phyloP scores from a whole-genome alignment of 306 rosid genomes.

The Malus orientalis region DNA sequence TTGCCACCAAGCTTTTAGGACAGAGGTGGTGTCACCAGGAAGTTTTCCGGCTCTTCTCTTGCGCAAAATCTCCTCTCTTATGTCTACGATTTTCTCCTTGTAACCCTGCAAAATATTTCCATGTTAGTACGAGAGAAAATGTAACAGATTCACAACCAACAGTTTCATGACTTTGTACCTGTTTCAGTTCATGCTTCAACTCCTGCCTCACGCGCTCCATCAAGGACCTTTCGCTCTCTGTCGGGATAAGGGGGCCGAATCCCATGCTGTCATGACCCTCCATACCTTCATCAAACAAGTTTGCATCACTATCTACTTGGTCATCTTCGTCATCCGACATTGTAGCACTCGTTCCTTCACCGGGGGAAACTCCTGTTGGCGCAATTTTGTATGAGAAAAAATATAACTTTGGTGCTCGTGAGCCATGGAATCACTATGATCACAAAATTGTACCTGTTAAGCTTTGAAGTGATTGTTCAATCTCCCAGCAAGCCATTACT shows the following conservation, averaged over 20 bases:
- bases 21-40: conserved; percentile 98
- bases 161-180: conserved; percentile 33
- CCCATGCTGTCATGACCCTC: conserved; percentile 87
- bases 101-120: conserved; percentile 45
- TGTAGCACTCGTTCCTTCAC: conserved; percentile 98
- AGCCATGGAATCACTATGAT: not conserved
- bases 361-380: conserved; percentile 80
- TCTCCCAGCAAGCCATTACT: conserved; percentile 99
- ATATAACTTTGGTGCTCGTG: not conserved
- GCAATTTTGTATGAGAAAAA: conserved; percentile 6
- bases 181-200: conserved; percentile 84
- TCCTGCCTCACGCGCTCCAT: conserved; percentile 99
- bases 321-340: conserved; percentile 98
- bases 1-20: conserved; percentile 94
- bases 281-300: conserved; percentile 70
- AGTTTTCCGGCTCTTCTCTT: conserved; percentile 99
- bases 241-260: conserved; percentile 93
- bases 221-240: conserved; percentile 93
- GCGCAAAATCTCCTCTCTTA: conserved; percentile 90
- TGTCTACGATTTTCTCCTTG: conserved; percentile 94
- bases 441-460: conserved; percentile 59
- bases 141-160: not conserved
- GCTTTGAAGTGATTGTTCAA: conserved; percentile 91
- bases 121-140: not conserved
- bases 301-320: conserved; percentile 75